Conservation (phyloP, 2,329 filamentous ascomycete genomes). For the Alternaria postmessia region DNA sequence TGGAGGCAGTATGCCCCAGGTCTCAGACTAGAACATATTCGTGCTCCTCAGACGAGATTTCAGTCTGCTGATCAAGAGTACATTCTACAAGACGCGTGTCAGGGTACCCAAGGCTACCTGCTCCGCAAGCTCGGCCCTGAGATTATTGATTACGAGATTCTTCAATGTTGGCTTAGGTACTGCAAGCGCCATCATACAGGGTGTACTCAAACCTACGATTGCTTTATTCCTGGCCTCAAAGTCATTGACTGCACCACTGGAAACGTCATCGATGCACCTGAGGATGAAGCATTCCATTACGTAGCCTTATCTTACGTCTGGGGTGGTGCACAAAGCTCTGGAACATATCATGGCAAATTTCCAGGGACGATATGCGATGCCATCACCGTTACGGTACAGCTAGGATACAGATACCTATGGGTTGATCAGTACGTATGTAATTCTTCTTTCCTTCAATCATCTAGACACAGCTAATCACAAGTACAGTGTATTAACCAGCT, state of each 20-base stretch:
- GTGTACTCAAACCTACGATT: no score
- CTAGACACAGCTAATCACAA: background rate
- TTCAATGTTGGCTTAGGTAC: background rate
- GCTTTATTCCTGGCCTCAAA: background rate
- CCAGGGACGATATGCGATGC: background rate
- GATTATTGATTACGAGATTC: accelerated
- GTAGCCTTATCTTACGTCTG: background rate
- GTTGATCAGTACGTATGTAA: background rate
- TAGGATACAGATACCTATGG: background rate
- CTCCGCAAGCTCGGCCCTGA: background rate
- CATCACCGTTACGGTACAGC: background rate
- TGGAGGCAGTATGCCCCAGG: no score
- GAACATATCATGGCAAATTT: accelerated
- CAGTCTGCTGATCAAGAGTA: background rate
- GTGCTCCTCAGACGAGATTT: no score
- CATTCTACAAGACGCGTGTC: background rate
- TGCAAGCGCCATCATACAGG: background rate
- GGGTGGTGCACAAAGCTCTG: background rate
- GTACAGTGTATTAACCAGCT: background rate
- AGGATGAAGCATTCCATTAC: background rate
- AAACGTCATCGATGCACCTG: background rate
- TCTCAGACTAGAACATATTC: no score
- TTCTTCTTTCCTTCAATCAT: accelerated
- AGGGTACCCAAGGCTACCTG: accelerated
- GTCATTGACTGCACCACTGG: background rate